Conservation (phyloP, 1,284 basidiomycete species). For the Vanrija pseudolonga region DNA sequence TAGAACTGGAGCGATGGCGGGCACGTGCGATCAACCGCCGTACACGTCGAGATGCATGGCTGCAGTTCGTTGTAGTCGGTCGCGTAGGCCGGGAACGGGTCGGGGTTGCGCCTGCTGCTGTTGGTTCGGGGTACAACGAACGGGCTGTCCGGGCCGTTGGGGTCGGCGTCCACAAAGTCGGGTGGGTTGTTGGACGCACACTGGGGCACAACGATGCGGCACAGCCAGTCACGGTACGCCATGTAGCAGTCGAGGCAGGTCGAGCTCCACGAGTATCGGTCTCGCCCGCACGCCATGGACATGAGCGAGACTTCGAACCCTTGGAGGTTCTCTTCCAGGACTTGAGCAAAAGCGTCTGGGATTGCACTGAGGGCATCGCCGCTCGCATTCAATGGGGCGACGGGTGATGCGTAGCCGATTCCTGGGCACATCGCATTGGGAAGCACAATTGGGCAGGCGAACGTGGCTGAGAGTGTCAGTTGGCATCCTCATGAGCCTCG, state of each 20-base stretch:
- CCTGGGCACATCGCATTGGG: slow-evolving; percentile 70
- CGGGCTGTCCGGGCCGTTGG: slow-evolving; percentile 29
- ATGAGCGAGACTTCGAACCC: slow-evolving; percentile 70
- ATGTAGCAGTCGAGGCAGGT: slow-evolving; percentile 70
- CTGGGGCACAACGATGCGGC: slow-evolving; percentile 65
- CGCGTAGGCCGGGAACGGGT: slow-evolving; percentile 26
- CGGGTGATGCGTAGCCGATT: slow-evolving; percentile 65
- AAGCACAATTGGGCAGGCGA: slow-evolving; percentile 67
- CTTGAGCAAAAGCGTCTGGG: slow-evolving; percentile 53
- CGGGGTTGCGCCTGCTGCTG: slow-evolving; percentile 44
- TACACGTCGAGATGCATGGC: slow-evolving; percentile 74
- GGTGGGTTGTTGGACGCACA: slow-evolving; percentile 56
- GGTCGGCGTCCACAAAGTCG: slow-evolving; percentile 29
- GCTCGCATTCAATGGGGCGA: slow-evolving; percentile 49
- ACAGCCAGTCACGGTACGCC: slow-evolving; percentile 75
- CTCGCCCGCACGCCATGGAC: slow-evolving; percentile 68
- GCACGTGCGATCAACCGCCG: slow-evolving; percentile 68
- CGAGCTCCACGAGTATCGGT: slow-evolving; percentile 71
- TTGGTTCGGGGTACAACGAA: slow-evolving; percentile 50
- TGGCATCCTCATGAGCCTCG: not conserved
- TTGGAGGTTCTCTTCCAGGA: slow-evolving; percentile 60
- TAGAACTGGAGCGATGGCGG: slow-evolving; percentile 67
- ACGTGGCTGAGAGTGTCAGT: slow-evolving; percentile 54
- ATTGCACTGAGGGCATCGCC: slow-evolving; percentile 50
- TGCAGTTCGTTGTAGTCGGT: slow-evolving; percentile 59